Percentiles rank a stretch among this genome's conserved stretches.
phyloP scores from a whole-genome alignment of 345 rosid genomes.

The Arabidopsis thaliana region DNA sequence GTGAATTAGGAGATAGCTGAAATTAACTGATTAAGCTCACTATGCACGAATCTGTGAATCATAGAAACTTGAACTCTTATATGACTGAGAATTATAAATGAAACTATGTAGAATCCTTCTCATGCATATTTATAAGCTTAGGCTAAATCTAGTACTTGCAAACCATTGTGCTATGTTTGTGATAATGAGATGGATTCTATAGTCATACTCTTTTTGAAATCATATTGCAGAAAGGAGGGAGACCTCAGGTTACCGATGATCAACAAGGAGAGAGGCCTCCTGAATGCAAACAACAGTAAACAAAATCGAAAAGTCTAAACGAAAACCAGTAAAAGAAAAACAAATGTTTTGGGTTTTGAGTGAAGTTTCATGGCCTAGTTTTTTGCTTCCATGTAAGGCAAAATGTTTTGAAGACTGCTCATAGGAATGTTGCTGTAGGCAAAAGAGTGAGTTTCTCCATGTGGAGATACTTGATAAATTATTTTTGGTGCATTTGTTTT shows the following conservation, averaged over 20 bases:
- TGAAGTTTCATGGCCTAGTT: conserved; percentile 20
- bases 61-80: not conserved
- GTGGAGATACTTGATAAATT: conserved; percentile 18
- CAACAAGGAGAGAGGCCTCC: conserved; percentile 89
- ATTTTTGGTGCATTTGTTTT: not conserved
- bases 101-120: conserved; percentile 1
- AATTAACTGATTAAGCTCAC: not conserved
- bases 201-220: not conserved
- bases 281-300: conserved; percentile 96
- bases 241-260: conserved; percentile 53
- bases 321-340: not conserved
- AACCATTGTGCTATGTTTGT: not conserved
- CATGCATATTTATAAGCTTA: conserved; percentile 20
- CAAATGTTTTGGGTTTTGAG: conserved; percentile 26
- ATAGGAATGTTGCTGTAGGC: conserved; percentile 21
- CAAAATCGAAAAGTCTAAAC: not conserved
- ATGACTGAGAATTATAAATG: not conserved
- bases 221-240: conserved; percentile 62
- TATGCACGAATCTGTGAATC: not conserved
- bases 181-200: not conserved
- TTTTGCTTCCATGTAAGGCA: conserved; percentile 17
- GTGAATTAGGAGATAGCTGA: not conserved
- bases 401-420: conserved; percentile 26
- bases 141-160: not conserved
- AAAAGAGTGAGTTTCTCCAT: conserved; percentile 11